A percentile compares a stretch with the other conserved stretches of the same genome.
These are phyloP conservation scores for Amaranthus hypochondriacus DNA, from an alignment of 148 eudicot genomes.

Conservation along the genomic window DNA sequence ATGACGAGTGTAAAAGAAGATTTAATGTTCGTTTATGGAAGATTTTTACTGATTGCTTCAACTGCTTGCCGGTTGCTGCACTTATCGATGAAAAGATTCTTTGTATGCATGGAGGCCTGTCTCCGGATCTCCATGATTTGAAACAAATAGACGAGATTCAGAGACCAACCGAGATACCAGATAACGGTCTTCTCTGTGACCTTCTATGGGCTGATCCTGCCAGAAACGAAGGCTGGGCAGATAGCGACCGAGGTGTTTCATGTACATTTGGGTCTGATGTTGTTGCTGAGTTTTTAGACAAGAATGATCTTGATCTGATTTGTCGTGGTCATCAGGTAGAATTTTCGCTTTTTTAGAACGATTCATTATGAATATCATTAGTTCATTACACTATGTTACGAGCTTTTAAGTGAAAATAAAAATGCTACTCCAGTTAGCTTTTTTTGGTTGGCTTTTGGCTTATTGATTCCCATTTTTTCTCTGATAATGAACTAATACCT, in stretches of 20 bases:
- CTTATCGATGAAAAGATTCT: constrained; percentile 76
- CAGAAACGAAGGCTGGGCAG: constrained; percentile 66
- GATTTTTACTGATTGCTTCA: constrained; percentile 90
- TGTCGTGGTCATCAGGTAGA: constrained; percentile 90
- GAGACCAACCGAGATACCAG: constrained; percentile 81
- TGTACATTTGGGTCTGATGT: constrained; percentile 85
- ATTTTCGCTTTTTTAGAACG: constrained; percentile 8
- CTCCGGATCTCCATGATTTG: constrained; percentile 60
- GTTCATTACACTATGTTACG: too few species aligned
- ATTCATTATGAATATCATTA: neutral
- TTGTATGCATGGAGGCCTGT: constrained; percentile 92
- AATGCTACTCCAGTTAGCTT: too few species aligned
- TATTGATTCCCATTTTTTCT: too few species aligned
- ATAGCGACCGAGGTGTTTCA: constrained; percentile 88
- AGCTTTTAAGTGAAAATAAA: too few species aligned
- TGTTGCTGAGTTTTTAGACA: constrained; percentile 70
- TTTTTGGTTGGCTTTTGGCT: too few species aligned
- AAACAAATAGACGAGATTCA: constrained; percentile 63
- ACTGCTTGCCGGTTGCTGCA: constrained; percentile 84
- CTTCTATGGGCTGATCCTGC: constrained; percentile 90
- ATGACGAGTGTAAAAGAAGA: constrained; percentile 92
- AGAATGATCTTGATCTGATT: constrained; percentile 80
- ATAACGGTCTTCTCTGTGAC: constrained; percentile 81
- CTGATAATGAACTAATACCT: too few species aligned
- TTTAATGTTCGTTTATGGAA: constrained; percentile 94